A percentile compares a stretch with the other conserved stretches of the same genome.
Conservation (phyloP, 352 stramenopile species). For the Blastocystis sp. region DNA sequence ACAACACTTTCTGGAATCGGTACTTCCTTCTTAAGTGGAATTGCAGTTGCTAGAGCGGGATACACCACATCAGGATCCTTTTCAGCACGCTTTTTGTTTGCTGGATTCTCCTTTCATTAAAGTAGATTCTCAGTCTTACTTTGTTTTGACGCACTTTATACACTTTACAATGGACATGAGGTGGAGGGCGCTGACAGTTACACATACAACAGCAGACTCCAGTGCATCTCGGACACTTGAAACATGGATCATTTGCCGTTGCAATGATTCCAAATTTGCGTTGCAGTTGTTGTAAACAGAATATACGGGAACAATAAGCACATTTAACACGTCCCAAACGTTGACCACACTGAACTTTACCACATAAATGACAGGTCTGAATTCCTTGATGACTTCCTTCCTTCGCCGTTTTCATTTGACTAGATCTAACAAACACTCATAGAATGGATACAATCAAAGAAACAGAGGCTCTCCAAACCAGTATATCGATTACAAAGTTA, state of each 20-base stretch:
- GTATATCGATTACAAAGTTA: not conserved
- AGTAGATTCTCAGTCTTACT: not conserved
- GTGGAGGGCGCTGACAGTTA: slow-evolving; percentile 45
- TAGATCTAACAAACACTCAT: not conserved
- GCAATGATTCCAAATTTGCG: slow-evolving; percentile 53
- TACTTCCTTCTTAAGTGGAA: not conserved
- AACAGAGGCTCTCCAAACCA: not conserved
- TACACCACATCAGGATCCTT: not conserved
- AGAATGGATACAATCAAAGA: not conserved
- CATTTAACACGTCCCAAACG: slow-evolving; percentile 46
- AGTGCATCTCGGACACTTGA: slow-evolving; percentile 54
- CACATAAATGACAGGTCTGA: slow-evolving; percentile 61
- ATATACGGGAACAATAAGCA: slow-evolving; percentile 22
- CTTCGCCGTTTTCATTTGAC: slow-evolving; percentile 11
- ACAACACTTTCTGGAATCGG: not conserved
- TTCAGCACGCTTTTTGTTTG: not conserved
- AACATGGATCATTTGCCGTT: slow-evolving; percentile 52
- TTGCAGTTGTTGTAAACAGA: slow-evolving; percentile 58
- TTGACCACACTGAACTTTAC: slow-evolving; percentile 58
- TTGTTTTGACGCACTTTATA: slow-evolving; percentile 62
- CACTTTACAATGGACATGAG: slow-evolving; percentile 61
- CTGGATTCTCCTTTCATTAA: not conserved
- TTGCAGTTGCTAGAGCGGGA: not conserved
- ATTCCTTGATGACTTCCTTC: slow-evolving; percentile 11
- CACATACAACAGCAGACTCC: slow-evolving; percentile 57